Evolutionary conservation across 768 basidiomycete species (phyloP).

Genomic region (Tylopilus rubrobrunneus): DNA sequence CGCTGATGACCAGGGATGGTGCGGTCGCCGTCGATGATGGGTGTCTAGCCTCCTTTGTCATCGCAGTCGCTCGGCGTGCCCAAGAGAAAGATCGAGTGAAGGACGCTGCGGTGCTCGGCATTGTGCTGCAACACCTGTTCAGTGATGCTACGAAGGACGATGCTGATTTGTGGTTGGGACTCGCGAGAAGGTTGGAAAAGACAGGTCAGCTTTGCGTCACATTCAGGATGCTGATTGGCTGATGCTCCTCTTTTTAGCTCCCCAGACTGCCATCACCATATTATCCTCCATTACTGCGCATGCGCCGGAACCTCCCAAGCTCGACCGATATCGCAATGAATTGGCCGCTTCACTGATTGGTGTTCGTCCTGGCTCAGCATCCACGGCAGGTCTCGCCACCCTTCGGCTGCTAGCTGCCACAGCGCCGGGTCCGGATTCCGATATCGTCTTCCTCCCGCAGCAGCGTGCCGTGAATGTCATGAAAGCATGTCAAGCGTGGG

Average conservation of each 20-base stretch:
- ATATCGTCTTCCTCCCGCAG: slow-evolving; percentile 80
- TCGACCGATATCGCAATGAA: slow-evolving; percentile 86
- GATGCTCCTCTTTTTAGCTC: slow-evolving; percentile 42
- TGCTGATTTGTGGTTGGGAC: slow-evolving; percentile 70
- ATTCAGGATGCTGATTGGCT: background rate
- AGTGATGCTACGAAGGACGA: slow-evolving; percentile 59
- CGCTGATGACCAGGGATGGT: slow-evolving; percentile 28
- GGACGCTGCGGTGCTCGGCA: slow-evolving; percentile 57
- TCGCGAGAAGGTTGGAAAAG: slow-evolving; percentile 63
- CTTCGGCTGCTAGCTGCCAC: slow-evolving; percentile 67
- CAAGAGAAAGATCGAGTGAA: slow-evolving; percentile 43
- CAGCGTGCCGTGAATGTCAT: slow-evolving; percentile 83
- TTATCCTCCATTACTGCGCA: slow-evolving; percentile 55
- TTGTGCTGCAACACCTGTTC: slow-evolving; percentile 57
- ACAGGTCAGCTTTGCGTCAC: slow-evolving; percentile 42
- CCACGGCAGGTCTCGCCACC: slow-evolving; percentile 61
- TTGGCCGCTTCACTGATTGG: slow-evolving; percentile 78
- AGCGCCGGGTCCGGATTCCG: slow-evolving; percentile 76
- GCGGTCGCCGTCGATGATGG: slow-evolving; percentile 18
- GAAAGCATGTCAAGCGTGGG: slow-evolving; percentile 83
- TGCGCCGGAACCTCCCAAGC: slow-evolving; percentile 63
- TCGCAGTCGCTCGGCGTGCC: slow-evolving; percentile 31
- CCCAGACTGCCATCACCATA: slow-evolving; percentile 65
- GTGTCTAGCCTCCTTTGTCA: slow-evolving; percentile 27
- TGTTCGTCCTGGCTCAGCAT: slow-evolving; percentile 57